Evolutionary conservation across 1,284 basidiomycete genomes (phyloP).

Genomic region (Melanopsichium pennsylvanicum): DNA sequence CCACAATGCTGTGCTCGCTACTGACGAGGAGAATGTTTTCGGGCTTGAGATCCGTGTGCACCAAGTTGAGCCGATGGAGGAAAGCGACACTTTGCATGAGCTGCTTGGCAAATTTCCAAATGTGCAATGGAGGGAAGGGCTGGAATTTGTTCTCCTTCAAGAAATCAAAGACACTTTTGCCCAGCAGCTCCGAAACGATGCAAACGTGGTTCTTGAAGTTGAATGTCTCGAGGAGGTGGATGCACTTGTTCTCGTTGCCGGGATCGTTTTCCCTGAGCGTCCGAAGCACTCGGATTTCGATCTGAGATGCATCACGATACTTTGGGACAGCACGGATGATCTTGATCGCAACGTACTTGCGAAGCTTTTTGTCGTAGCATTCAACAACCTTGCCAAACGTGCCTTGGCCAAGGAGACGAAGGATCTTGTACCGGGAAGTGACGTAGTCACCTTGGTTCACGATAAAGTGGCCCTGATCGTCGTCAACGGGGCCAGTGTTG

Average conservation of each 20-base stretch:
- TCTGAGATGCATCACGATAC: constrained; percentile 95
- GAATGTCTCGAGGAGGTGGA: constrained; percentile 92
- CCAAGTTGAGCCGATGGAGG: constrained; percentile 86
- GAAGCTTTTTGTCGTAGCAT: constrained; percentile 77
- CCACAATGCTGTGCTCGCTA: constrained; percentile 73
- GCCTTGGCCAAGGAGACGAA: constrained; percentile 90
- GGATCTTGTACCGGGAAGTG: constrained; percentile 71
- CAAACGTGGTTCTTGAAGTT: constrained; percentile 98
- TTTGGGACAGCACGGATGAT: constrained; percentile 75
- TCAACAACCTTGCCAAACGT: constrained; percentile 99
- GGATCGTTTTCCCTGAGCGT: constrained; percentile 91
- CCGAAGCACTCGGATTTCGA: constrained; percentile 93
- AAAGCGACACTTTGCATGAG: constrained; percentile 92
- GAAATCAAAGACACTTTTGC: constrained; percentile 98
- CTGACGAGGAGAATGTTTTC: constrained; percentile 83
- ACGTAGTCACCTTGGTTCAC: constrained; percentile 64
- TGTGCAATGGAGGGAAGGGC: constrained; percentile 93
- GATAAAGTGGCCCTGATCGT: constrained; percentile 68
- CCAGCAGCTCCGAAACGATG: constrained; percentile 92
- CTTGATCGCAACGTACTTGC: constrained; percentile 90
- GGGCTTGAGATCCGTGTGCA: constrained; percentile 98
- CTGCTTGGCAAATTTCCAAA: constrained; percentile 93
- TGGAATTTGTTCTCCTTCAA: constrained; percentile 97
- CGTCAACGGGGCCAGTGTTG: constrained; percentile 57
- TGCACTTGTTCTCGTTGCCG: constrained; percentile 91